A percentile compares a stretch with the other conserved stretches of the same genome.
These are phyloP conservation scores for Fusarium floridanum DNA, from an alignment of 2,329 filamentous ascomycete genomes.

Conservation along the genomic window DNA sequence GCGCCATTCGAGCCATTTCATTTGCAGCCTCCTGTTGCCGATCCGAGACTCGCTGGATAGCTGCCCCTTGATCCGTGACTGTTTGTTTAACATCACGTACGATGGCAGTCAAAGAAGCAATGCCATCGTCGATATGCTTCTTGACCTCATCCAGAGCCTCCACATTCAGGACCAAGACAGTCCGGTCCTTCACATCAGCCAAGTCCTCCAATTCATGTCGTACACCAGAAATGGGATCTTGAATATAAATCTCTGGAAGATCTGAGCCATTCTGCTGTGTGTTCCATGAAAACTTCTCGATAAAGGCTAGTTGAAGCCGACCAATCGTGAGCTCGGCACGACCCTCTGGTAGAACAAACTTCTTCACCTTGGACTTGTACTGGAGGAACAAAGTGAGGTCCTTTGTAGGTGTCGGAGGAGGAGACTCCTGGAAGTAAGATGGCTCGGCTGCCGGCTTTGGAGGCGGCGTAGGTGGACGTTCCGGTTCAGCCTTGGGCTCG, in stretches of 20 bases:
- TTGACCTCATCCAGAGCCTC: constrained; percentile 97
- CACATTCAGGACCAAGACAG: constrained; percentile 93
- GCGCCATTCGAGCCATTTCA: constrained; percentile 77
- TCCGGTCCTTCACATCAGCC: constrained; percentile 91
- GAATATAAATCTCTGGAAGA: constrained; percentile 96
- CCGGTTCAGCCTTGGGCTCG: constrained; percentile 42
- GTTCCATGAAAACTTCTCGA: constrained; percentile 99
- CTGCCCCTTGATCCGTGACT: constrained; percentile 84
- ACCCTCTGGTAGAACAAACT: constrained; percentile 89
- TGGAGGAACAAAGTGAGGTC: constrained; percentile 95
- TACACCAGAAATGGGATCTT: constrained; percentile 95
- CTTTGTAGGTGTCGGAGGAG: constrained; percentile 77
- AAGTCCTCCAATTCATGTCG: constrained; percentile 96
- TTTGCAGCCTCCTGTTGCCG: constrained; percentile 90
- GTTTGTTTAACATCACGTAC: constrained; percentile 89
- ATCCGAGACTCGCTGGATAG: constrained; percentile 89
- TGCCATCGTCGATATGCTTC: constrained; percentile 92
- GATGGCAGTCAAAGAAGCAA: constrained; percentile 82
- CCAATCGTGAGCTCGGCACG: constrained; percentile 87
- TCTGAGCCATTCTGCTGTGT: constrained; percentile 94
- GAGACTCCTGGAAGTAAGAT: constrained; percentile 71
- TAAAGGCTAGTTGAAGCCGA: constrained; percentile 92
- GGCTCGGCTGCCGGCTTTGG: constrained; percentile 57
- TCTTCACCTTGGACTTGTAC: constrained; percentile 97
- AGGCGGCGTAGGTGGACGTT: constrained; percentile 52